These are phyloP conservation scores for Komagataella kurtzmanii DNA, from an alignment of 805 yeast genomes.

Conservation along the genomic window DNA sequence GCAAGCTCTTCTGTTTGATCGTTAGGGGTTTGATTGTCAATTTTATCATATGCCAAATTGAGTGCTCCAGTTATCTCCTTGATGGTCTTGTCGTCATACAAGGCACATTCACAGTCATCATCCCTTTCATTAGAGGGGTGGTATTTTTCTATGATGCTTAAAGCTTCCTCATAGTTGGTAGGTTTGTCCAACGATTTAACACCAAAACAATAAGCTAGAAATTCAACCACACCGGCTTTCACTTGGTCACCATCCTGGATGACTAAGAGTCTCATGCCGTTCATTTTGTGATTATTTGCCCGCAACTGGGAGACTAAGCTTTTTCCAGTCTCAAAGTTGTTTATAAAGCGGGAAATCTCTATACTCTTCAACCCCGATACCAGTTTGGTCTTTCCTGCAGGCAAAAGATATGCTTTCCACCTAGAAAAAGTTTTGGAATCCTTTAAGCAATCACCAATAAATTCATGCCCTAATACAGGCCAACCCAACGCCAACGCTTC, in stretches of 20 bases:
- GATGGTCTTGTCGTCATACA: not conserved
- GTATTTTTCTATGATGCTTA: not conserved
- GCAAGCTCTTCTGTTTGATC: not conserved
- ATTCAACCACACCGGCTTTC: not conserved
- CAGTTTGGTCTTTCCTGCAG: conserved; percentile 55
- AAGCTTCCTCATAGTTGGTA: not conserved
- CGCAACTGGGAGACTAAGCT: conserved; percentile 11
- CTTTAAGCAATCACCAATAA: conserved; percentile 34
- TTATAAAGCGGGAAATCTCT: conserved; percentile 30
- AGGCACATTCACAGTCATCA: not conserved
- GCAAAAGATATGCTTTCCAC: conserved; percentile 47
- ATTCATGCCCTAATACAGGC: conserved; percentile 63
- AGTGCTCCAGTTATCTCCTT: not conserved
- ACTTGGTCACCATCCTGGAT: not conserved
- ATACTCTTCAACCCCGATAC: conserved; percentile 30
- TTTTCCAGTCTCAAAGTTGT: conserved; percentile 16
- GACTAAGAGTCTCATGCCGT: not conserved
- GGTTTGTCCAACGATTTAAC: not conserved
- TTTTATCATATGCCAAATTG: not conserved
- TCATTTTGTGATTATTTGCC: conserved; percentile 1
- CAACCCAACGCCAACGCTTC: conserved; percentile 73
- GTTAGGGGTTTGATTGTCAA: not conserved
- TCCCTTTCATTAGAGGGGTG: not conserved
- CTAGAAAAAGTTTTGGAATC: conserved; percentile 12
- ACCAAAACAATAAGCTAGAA: conserved; percentile 1